Percentiles rank a stretch among this genome's conserved stretches.
Evolutionary conservation across 169 alveolate species (phyloP).

Genomic region (Plasmodium gonderi): DNA sequence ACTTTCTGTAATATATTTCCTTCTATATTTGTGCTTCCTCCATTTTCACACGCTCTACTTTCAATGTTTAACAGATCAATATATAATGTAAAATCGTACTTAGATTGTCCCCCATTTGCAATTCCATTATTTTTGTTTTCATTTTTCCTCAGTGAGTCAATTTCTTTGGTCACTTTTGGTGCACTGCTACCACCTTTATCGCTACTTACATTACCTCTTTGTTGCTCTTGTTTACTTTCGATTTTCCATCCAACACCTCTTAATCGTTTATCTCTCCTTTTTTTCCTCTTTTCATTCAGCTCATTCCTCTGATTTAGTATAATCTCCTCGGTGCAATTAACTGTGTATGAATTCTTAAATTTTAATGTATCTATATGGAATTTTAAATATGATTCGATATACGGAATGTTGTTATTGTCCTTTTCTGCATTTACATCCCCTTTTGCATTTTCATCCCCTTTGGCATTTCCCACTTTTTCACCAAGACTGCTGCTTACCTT

Average conservation of each 20-base stretch:
- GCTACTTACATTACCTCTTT: not conserved
- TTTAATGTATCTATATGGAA: constrained; percentile 40
- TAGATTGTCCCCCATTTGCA: not conserved
- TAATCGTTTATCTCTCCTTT: too few species aligned
- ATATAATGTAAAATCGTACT: constrained; percentile 68
- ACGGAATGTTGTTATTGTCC: constrained; percentile 33
- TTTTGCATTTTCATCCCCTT: not conserved
- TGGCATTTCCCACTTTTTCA: too few species aligned
- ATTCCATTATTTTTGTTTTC: not conserved
- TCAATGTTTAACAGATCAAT: constrained; percentile 55
- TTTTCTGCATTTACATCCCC: not conserved
- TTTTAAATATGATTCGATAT: constrained; percentile 66
- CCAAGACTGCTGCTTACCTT: not conserved
- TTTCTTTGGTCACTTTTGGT: not conserved
- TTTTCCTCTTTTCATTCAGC: not conserved
- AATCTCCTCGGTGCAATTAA: constrained; percentile 17
- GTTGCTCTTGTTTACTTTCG: not conserved
- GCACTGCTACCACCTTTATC: not conserved
- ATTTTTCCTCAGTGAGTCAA: not conserved
- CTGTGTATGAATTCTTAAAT: constrained; percentile 67
- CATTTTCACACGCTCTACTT: constrained; percentile 75
- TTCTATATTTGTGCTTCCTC: constrained; percentile 68
- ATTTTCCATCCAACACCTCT: too few species aligned
- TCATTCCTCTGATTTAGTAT: constrained; percentile 9
- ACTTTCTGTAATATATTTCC: constrained; percentile 68